Evolutionary conservation across 257 asterid genomes (phyloP), one percentile per base, ranked within the genome.

Genomic region (Nicotiana benthamiana): DNA sequence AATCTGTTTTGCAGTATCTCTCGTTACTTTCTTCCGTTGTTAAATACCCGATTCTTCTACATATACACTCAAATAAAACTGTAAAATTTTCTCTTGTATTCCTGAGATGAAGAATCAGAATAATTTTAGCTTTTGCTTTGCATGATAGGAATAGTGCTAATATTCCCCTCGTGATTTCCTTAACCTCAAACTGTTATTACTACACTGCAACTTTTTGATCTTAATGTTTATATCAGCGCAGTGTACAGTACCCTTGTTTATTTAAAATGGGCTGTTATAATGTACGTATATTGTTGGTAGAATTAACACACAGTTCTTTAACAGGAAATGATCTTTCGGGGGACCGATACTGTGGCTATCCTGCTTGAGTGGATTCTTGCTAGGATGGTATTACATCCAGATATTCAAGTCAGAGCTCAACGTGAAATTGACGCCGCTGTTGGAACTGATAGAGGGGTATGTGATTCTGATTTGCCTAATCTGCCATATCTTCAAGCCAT

Each of bases 281-380:
- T 20, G 76, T 9, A 3, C n/a, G n/a, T n/a, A n/a, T 32, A 4
- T 32, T 32, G 4, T 32, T 32, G 4, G 4, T 11, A 4, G 17
- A 13, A 6, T 3, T 24, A 1, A 24, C 8, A 15, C 24, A 6
- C 3, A 32, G 57, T 20, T 1, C 4, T 18, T 51, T 22, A 26
- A 20, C 90, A 93, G 98, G 98, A 93, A 79, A 93, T 92, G 98
- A 89, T 93, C 46, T 92, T 93, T 28, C 89, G 97, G 77, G 97
- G 98, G 11, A 89, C 93, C 6, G 98, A 94, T 56, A 92, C 95
- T 3, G 97, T 94, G 13, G 92, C 97, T 56, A 89, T 91, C 56
- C 92, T 94, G 43, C 62, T 94, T 32, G 98, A 94, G 70, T 94
- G 98, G 98, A 87, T 92, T 78, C 91, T 94, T 76, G 98, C 98